Evolutionary conservation across 2,329 filamentous ascomycete genomes (phyloP).

Genomic region (Simplicillium sp.): DNA sequence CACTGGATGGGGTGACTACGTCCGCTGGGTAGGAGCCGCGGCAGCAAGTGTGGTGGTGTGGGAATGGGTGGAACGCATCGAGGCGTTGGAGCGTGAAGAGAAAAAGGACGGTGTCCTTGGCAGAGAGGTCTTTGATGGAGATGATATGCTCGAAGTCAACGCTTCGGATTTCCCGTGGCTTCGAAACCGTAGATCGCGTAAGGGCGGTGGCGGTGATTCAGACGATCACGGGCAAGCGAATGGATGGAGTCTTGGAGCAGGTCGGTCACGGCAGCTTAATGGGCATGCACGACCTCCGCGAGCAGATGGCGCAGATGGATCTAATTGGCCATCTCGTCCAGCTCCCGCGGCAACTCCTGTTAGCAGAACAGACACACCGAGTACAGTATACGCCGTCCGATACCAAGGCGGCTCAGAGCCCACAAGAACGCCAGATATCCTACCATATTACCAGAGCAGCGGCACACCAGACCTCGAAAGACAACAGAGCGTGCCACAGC

Average conservation of each 20-base stretch:
- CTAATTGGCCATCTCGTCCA: constrained; percentile 12
- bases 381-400: constrained; percentile 53
- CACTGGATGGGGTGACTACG: constrained; percentile 89
- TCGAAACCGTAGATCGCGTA: constrained; percentile 19
- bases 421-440: constrained; percentile 33
- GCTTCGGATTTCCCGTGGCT: constrained; percentile 41
- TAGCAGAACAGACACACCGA: constrained; percentile 53
- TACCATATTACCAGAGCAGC: background rate
- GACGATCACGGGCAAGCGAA: constrained; percentile 12
- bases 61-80: constrained; percentile 96
- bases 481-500: constrained; percentile 4
- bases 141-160: constrained; percentile 73
- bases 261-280: background rate
- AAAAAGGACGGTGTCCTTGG: constrained; percentile 90
- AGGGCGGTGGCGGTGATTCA: constrained; percentile 20
- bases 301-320: constrained; percentile 12
- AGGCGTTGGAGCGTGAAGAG: constrained; percentile 84
- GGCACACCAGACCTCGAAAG: background rate
- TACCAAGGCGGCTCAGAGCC: constrained; percentile 50
- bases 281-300: background rate
- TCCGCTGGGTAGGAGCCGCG: constrained; percentile 90
- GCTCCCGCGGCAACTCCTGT: constrained; percentile 38
- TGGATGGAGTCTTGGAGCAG: constrained; percentile 1
- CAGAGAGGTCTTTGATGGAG: constrained; percentile 84
- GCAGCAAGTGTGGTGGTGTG: constrained; percentile 94